Percentiles rank a stretch among this genome's conserved stretches.
These are phyloP conservation scores for Fusarium stilboides DNA, from an alignment of 2,329 filamentous ascomycete species.

Conservation along the genomic window DNA sequence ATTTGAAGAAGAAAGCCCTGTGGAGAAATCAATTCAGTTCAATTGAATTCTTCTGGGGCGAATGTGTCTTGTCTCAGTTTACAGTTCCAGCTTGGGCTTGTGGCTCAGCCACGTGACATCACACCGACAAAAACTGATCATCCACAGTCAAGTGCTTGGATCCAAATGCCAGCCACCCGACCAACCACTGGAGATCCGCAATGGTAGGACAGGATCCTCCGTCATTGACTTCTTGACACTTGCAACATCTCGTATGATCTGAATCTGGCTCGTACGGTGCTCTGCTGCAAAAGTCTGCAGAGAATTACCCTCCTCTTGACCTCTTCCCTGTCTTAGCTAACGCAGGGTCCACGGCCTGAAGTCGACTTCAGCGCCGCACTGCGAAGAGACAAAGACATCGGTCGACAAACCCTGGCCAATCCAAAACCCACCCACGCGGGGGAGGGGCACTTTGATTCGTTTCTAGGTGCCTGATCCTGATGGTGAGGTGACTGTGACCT, in stretches of 20 bases:
- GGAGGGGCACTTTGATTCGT: slow-evolving; percentile 48
- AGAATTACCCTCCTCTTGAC: slow-evolving; percentile 17
- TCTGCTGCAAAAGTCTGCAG: slow-evolving; percentile 23
- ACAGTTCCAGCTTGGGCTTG: slow-evolving; percentile 6
- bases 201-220: slow-evolving; percentile 30
- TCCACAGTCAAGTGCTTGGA: slow-evolving; percentile 26
- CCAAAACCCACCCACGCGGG: slow-evolving; percentile 46
- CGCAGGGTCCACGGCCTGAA: slow-evolving; percentile 37
- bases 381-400: slow-evolving; percentile 37
- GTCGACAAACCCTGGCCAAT: slow-evolving; percentile 38
- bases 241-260: slow-evolving; percentile 40
- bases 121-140: slow-evolving; percentile 48
- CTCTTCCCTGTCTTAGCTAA: slow-evolving; percentile 4
- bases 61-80: slow-evolving; percentile 21
- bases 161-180: slow-evolving; percentile 34
- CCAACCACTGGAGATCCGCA: slow-evolving; percentile 25
- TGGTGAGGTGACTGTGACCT: slow-evolving; percentile 38
- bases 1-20: not conserved
- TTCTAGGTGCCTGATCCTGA: slow-evolving; percentile 46
- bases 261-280: slow-evolving; percentile 36
- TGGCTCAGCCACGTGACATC: slow-evolving; percentile 48
- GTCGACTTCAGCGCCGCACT: slow-evolving; percentile 35
- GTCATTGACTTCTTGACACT: slow-evolving; percentile 12
- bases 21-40: slow-evolving; percentile 3
- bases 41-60: not conserved